These are phyloP conservation scores for Apiospora phragmitis DNA, from an alignment of 2,329 filamentous ascomycete species.

Conservation along the genomic window DNA sequence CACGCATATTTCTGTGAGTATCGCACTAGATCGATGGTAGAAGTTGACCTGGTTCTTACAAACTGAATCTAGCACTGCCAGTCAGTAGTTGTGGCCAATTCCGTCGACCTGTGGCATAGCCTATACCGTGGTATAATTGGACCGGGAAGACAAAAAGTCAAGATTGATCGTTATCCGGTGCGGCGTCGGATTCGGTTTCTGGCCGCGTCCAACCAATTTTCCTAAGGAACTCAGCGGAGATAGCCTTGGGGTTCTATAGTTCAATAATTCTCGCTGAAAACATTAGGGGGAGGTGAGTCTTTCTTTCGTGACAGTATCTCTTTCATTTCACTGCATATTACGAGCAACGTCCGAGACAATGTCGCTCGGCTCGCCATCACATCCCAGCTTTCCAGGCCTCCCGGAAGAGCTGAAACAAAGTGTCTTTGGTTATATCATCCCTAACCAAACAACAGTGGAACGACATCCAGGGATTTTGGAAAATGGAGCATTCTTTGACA, in stretches of 20 bases:
- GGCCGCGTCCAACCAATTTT: neutral
- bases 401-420: neutral
- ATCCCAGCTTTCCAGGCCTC: neutral
- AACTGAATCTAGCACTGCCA: neutral
- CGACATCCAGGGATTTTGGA: neutral
- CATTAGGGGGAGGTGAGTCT: neutral
- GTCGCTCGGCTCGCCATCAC: neutral
- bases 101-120: neutral
- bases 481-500: neutral
- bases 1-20: neutral
- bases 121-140: neutral
- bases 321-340: neutral
- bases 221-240: neutral
- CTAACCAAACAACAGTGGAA: neutral
- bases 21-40: neutral
- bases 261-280: neutral
- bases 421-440: neutral
- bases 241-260: neutral
- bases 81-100: too few species aligned
- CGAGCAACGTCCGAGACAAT: neutral
- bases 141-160: neutral
- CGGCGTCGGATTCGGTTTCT: neutral
- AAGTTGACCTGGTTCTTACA: too few species aligned
- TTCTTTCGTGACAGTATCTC: neutral
- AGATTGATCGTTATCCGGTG: neutral